Evolutionary conservation across 371 early-diverging fungal genomes (phyloP), one percentile per base, ranked within the genome.

Genomic region (Lichtheimia hyalospora): DNA sequence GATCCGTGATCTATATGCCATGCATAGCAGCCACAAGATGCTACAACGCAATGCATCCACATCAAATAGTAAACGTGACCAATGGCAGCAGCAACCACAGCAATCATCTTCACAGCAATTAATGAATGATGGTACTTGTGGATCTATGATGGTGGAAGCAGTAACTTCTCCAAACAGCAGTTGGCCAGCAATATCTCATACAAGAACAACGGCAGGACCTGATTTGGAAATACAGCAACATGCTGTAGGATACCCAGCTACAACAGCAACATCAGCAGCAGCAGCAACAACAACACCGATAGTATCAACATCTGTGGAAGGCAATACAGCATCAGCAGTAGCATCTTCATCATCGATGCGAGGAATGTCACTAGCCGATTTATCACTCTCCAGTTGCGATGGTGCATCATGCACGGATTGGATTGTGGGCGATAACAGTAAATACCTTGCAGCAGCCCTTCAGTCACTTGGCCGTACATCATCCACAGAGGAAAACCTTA

Each of bases 1-100:
- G 72, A 76, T 82, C 14, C 82, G 83, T n/a, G 85, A 83, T 61
- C 55, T 85, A 3, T 83, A 83, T 54, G 75, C 82, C 1, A 79
- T 84, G 43, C 84, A 84, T 51, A 59, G 24, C 50, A 65, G 56
- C 56, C 57, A 20, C 40, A 44, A 18, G 3, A 18, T 7, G 20
- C 15, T 14, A 5, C 54, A 8, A 34, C 52, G 49, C 24, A 54
- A 42, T 23, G 53, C 25, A 57, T 39, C 23, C 40, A 25, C 25
- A 7, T 49, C 28, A 28, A 15, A 55, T 18, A 12, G 12, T n/a
- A n/a, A n/a, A n/a, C 55, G 28, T 10, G 34, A 43, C 5, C 58
- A 52, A 20, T 48, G 53, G 40, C 53, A 42, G 18, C 54, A 52
- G 27, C 61, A 48, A 27, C 53, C 28, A 12, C 52, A 50, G 27